A percentile compares a stretch with the other conserved stretches of the same genome.
Conservation (phyloP, 2,329 filamentous ascomycete genomes). For the Blastomyces gilchristii region DNA sequence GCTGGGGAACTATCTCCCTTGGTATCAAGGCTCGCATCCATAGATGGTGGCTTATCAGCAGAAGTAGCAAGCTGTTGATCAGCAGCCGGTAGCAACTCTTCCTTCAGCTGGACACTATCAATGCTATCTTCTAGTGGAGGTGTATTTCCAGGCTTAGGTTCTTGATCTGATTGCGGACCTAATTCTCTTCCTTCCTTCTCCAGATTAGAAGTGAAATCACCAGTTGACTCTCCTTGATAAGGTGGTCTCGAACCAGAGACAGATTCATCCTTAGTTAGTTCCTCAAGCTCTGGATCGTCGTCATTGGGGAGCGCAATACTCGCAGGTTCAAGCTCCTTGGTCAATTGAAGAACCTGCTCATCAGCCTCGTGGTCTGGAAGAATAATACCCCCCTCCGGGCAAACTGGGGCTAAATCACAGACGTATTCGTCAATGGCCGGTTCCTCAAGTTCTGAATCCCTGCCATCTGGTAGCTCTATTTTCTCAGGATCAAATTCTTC, state of each 20-base stretch:
- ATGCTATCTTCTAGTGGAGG: not conserved
- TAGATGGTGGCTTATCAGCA: not conserved
- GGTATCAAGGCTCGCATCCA: not conserved
- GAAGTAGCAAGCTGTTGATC: not conserved
- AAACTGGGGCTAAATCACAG: not conserved
- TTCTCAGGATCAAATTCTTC: not conserved
- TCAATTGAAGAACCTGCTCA: not conserved
- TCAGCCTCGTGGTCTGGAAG: not conserved
- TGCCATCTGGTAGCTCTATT: not conserved
- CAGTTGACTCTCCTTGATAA: slow-evolving; percentile 13
- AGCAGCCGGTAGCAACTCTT: not conserved
- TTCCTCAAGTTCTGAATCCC: not conserved
- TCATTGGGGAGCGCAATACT: not conserved
- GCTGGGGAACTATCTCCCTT: not conserved
- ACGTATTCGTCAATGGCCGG: not conserved
- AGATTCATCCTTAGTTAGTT: not conserved
- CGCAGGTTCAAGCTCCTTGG: not conserved
- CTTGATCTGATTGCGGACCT: not conserved
- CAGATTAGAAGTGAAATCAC: not conserved
- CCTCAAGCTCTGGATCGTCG: not conserved
- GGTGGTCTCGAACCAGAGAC: slow-evolving; percentile 12
- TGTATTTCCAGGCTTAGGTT: not conserved
- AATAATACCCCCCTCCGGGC: not conserved
- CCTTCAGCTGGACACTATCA: slow-evolving; percentile 5
- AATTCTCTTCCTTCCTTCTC: not conserved